These are phyloP conservation scores for Dacryopinax spathularia DNA, from an alignment of 768 basidiomycete genomes.

Conservation along the genomic window DNA sequence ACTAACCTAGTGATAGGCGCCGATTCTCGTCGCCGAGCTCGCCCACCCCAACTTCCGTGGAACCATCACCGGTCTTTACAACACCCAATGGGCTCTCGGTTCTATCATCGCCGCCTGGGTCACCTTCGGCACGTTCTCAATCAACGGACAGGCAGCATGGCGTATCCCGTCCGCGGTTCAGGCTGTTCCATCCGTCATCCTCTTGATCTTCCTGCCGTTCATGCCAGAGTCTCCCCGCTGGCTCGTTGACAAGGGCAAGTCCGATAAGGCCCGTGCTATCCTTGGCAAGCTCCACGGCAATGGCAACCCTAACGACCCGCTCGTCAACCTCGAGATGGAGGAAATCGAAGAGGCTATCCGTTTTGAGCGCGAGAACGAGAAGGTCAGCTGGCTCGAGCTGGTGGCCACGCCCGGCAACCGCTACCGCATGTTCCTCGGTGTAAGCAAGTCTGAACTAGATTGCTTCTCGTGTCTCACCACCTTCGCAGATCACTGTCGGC, in stretches of 20 bases:
- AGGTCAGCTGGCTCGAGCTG: slow-evolving; percentile 35
- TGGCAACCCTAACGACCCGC: slow-evolving; percentile 12
- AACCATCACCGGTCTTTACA: slow-evolving; percentile 61
- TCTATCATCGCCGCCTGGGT: slow-evolving; percentile 36
- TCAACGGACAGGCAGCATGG: slow-evolving; percentile 4
- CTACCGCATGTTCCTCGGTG: slow-evolving; percentile 32
- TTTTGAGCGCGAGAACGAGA: slow-evolving; percentile 35
- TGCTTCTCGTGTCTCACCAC: no score
- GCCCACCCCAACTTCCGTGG: slow-evolving; percentile 73
- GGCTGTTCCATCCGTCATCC: not conserved
- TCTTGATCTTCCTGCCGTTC: slow-evolving; percentile 5
- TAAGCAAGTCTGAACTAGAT: not conserved
- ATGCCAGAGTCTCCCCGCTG: slow-evolving; percentile 6
- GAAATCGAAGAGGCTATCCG: slow-evolving; percentile 23
- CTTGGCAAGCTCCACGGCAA: slow-evolving; percentile 12
- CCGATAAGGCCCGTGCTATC: not conserved
- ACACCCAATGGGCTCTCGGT: slow-evolving; percentile 78
- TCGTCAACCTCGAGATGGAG: slow-evolving; percentile 16
- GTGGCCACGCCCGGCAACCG: slow-evolving; percentile 38
- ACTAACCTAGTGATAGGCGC: slow-evolving; percentile 40
- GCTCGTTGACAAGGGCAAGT: slow-evolving; percentile 1
- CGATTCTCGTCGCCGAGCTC: slow-evolving; percentile 71
- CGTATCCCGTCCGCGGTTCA: slow-evolving; percentile 1
- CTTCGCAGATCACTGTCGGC: not conserved
- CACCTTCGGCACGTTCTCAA: not conserved